Conservation (phyloP, 192 early-diverging fungal genomes). For the Gryganskiella cystojenkinii region DNA sequence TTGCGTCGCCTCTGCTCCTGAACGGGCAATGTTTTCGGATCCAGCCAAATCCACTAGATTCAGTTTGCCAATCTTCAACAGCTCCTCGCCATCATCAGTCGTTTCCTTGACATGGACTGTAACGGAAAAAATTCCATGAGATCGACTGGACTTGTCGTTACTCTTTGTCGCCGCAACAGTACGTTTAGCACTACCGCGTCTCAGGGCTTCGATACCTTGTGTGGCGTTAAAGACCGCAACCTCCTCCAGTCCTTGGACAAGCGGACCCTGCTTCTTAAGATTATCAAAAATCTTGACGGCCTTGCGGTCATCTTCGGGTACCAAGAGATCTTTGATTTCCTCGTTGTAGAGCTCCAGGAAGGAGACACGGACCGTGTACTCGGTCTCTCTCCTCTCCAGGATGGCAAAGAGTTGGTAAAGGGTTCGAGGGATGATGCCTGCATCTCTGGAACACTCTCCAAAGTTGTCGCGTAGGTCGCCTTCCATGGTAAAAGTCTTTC, state of each 20-base stretch:
- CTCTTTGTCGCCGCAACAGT: constrained; percentile 87
- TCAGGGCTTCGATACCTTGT: constrained; percentile 80
- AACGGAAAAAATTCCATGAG: constrained; percentile 93
- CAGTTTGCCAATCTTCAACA: constrained; percentile 94
- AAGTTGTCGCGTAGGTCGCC: constrained; percentile 74
- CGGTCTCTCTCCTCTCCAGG: constrained; percentile 72
- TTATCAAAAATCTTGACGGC: constrained; percentile 82
- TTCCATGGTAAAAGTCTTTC: constrained; percentile 98
- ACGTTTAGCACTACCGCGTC: constrained; percentile 77
- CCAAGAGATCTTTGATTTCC: constrained; percentile 91
- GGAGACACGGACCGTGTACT: constrained; percentile 88
- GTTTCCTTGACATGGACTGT: constrained; percentile 91
- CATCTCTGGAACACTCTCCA: constrained; percentile 58
- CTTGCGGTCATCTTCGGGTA: constrained; percentile 57
- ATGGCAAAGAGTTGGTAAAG: constrained; percentile 82
- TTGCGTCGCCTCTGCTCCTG: constrained; percentile 84
- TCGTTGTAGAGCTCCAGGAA: constrained; percentile 97
- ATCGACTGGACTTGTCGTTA: constrained; percentile 93
- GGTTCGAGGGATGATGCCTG: constrained; percentile 93
- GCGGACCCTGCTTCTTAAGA: constrained; percentile 73
- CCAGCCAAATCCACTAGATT: constrained; percentile 98
- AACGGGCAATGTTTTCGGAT: constrained; percentile 91
- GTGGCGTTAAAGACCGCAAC: constrained; percentile 74
- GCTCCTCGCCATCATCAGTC: constrained; percentile 81
- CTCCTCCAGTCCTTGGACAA: constrained; percentile 88